Base-by-base conservation (phyloP, 805 yeast species). In the Saturnispora gosingensis region DNA sequence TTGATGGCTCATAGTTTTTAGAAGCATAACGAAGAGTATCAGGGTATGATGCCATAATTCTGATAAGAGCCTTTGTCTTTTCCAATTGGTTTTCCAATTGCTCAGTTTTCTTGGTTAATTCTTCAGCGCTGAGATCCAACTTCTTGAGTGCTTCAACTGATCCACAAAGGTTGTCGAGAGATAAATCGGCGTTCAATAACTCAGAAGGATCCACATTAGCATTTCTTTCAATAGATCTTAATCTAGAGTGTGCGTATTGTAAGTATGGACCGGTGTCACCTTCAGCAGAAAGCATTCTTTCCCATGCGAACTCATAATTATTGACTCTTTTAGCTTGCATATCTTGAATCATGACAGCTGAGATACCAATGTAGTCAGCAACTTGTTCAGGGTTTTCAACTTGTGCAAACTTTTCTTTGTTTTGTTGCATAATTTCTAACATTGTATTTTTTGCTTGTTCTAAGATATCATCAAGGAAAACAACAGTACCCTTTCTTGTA, bases 211-310 rank as follows among this genome's bases (percentile, higher is more conserved):
- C 65, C 49, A 83, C 76, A 28, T 70, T 72, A 20, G 95, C 80
- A 61, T 87, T 88, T 74, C 98, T 85, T 72, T 88, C 90, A 61
- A 93, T 89, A 6, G 97, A 89, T 72, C 95, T 81, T 66, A 93
- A 81, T 71, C 99, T 87, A 20, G 98, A 89, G 72, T 93, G 99
- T 43, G 99, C 98, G 66, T 93, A 93, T 72, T 93, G 99, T 67
- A 93, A 78, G 72, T 93, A 93, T 54, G 99, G 98, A 67, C 99
- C 99, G 52, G 99, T 93, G 71, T 93, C 99, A 71, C 99, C 99
- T 75, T 93, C 99, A 59, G 93, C 90, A 3, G 98, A 88, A 44
- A 86, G 78, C 97, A 93, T 93, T 75, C 99, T 85, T 62, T 87
- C 88, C 99, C 99, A 93, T 70, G 88, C 87, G 73, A 93, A 93